Percentiles rank a stretch among this genome's conserved stretches.
Conservation (phyloP, 2,329 filamentous ascomycete species). For the Neonectria neomacrospora region DNA sequence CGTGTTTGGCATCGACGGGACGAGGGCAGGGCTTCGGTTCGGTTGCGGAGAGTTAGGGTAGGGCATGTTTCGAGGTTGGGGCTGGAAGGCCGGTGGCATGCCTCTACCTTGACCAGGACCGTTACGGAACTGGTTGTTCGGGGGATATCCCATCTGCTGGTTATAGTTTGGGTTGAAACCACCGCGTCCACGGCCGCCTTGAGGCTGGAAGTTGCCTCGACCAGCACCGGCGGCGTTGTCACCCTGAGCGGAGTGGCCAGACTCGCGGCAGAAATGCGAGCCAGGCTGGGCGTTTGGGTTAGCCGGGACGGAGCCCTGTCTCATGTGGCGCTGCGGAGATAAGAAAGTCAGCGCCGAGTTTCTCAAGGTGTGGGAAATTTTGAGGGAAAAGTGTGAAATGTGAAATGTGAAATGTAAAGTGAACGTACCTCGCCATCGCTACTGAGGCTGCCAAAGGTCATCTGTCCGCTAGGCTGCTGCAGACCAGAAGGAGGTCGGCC, state of each 20-base stretch:
- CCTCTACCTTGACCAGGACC: constrained; percentile 62
- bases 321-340: constrained; percentile 70
- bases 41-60: constrained; percentile 73
- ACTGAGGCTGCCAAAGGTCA: constrained; percentile 85
- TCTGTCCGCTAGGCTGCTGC: constrained; percentile 72
- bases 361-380: background rate
- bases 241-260: constrained; percentile 80
- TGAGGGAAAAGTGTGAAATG: background rate
- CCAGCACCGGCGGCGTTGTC: constrained; percentile 58
- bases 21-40: constrained; percentile 72
- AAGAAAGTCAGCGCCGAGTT: constrained; percentile 39
- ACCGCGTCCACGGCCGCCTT: constrained; percentile 62
- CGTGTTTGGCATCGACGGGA: constrained; percentile 73
- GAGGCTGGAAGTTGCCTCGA: constrained; percentile 64
- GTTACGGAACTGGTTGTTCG: constrained; percentile 56
- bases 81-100: constrained; percentile 60
- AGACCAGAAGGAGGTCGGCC: constrained; percentile 85
- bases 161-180: constrained; percentile 62
- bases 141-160: constrained; percentile 58
- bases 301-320: constrained; percentile 72
- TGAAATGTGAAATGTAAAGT: constrained; percentile 21
- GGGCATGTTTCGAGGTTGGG: constrained; percentile 58
- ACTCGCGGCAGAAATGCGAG: constrained; percentile 84
- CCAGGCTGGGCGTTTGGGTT: constrained; percentile 72
- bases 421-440: constrained; percentile 79